A percentile compares a stretch with the other conserved stretches of the same genome.
Evolutionary conservation across 2,329 filamentous ascomycete genomes (phyloP).

Genomic region (Fusarium brevicatenulatum): DNA sequence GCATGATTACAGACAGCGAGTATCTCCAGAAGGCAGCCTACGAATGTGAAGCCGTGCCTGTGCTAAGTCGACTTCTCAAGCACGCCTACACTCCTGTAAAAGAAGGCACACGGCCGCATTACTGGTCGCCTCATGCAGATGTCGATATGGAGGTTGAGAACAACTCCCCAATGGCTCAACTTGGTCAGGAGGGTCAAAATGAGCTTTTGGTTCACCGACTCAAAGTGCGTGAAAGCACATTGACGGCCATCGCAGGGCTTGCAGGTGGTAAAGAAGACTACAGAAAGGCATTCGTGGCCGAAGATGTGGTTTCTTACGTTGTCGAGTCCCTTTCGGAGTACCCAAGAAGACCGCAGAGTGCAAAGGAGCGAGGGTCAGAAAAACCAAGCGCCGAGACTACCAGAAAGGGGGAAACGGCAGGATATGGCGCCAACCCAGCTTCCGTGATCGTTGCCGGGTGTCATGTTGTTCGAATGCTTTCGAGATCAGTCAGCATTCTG

Average conservation of each 20-base stretch:
- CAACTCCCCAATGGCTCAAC: slow-evolving; percentile 53
- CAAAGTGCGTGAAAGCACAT: slow-evolving; percentile 76
- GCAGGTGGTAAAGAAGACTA: slow-evolving; percentile 85
- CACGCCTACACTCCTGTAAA: slow-evolving; percentile 61
- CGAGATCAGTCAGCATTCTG: slow-evolving; percentile 84
- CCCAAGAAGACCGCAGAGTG: slow-evolving; percentile 59
- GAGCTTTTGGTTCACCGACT: slow-evolving; percentile 74
- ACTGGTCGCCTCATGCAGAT: slow-evolving; percentile 54
- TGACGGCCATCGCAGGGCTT: slow-evolving; percentile 85
- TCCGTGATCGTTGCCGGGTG: slow-evolving; percentile 87
- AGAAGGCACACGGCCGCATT: slow-evolving; percentile 44
- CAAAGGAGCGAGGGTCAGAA: slow-evolving; percentile 55
- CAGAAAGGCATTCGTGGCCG: slow-evolving; percentile 82
- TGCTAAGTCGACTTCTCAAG: slow-evolving; percentile 60
- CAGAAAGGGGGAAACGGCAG: slow-evolving; percentile 48
- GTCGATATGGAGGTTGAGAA: slow-evolving; percentile 49
- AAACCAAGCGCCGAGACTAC: slow-evolving; percentile 50
- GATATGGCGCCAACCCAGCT: slow-evolving; percentile 78
- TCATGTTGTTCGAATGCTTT: slow-evolving; percentile 81
- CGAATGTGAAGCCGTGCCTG: slow-evolving; percentile 66
- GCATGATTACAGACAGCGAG: slow-evolving; percentile 80
- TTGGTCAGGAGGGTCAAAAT: slow-evolving; percentile 71
- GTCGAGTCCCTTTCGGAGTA: slow-evolving; percentile 78
- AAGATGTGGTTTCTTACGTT: slow-evolving; percentile 82
- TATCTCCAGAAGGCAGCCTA: slow-evolving; percentile 84